These are phyloP conservation scores for Candida vartiovaarae DNA, from an alignment of 805 yeast genomes.

Conservation along the genomic window DNA sequence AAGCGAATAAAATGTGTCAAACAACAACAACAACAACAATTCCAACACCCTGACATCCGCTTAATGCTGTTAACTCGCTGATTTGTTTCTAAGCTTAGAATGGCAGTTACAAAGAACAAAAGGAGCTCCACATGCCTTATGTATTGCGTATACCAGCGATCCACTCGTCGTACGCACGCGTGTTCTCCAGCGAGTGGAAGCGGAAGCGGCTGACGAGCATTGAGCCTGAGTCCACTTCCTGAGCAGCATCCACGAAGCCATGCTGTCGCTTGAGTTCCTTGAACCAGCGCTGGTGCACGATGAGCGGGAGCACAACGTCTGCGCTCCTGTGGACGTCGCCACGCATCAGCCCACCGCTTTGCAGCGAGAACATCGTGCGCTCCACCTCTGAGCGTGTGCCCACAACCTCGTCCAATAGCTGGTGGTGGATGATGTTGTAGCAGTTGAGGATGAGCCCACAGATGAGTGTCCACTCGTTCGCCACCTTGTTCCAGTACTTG, in stretches of 20 bases:
- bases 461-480: conserved; percentile 61
- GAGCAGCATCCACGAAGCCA: conserved; percentile 18
- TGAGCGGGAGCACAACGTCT: conserved; percentile 43
- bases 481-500: conserved; percentile 43
- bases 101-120: no score
- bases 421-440: conserved; percentile 46
- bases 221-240: conserved; percentile 9
- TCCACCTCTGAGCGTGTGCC: conserved; percentile 43
- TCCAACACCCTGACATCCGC: no score
- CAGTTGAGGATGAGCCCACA: conserved; percentile 62
- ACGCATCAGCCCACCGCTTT: conserved; percentile 44
- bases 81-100: no score
- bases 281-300: conserved; percentile 57
- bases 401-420: conserved; percentile 35
- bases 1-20: no score
- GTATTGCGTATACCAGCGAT: neutral
- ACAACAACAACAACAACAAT: no score
- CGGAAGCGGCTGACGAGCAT: neutral
- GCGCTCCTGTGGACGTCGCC: conserved; percentile 48
- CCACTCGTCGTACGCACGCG: neutral
- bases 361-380: conserved; percentile 44
- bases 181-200: neutral
- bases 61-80: no score
- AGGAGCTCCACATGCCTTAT: no score
- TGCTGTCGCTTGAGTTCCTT: conserved; percentile 42